Conservation (phyloP, 2,329 filamentous ascomycete species). For the Neodidymelliopsis sp. region DNA sequence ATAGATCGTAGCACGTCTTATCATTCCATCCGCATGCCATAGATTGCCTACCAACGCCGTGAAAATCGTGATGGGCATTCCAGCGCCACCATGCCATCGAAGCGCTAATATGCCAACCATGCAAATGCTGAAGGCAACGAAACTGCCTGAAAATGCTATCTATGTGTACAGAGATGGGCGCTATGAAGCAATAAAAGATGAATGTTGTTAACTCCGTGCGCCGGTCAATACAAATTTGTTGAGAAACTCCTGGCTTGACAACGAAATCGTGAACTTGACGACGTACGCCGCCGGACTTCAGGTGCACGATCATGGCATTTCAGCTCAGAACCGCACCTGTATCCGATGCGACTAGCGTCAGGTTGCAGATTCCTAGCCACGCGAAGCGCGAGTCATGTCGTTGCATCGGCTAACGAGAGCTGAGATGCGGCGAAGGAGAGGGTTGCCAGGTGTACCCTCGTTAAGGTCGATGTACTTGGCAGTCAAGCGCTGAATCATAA, state of each 20-base stretch:
- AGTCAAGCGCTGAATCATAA: slow-evolving; percentile 65
- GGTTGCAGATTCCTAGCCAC: slow-evolving; percentile 18
- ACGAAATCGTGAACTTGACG: background rate
- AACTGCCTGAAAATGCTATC: slow-evolving; percentile 1
- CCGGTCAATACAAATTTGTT: background rate
- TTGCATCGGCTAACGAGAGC: slow-evolving; percentile 50
- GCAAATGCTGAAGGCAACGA: slow-evolving; percentile 9
- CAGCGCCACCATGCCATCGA: slow-evolving; percentile 26
- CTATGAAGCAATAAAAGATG: slow-evolving; percentile 3
- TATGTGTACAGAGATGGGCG: slow-evolving; percentile 10
- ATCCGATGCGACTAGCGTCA: slow-evolving; percentile 19
- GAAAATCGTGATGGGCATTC: slow-evolving; percentile 29
- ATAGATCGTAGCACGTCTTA: slow-evolving; percentile 1
- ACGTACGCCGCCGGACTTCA: background rate
- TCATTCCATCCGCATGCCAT: slow-evolving; percentile 4
- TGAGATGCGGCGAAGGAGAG: slow-evolving; percentile 61
- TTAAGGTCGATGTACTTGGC: slow-evolving; percentile 64
- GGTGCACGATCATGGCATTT: slow-evolving; percentile 30
- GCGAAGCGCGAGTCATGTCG: slow-evolving; percentile 40
- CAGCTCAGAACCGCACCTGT: slow-evolving; percentile 32
- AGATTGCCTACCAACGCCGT: slow-evolving; percentile 6
- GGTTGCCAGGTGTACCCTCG: slow-evolving; percentile 59
- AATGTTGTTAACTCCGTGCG: slow-evolving; percentile 3
- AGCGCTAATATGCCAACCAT: slow-evolving; percentile 10
- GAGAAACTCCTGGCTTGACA: background rate